Percentiles rank a stretch among this genome's conserved stretches.
phyloP scores from a whole-genome alignment of 2,329 filamentous ascomycete genomes.

The Diaporthe sp. region DNA sequence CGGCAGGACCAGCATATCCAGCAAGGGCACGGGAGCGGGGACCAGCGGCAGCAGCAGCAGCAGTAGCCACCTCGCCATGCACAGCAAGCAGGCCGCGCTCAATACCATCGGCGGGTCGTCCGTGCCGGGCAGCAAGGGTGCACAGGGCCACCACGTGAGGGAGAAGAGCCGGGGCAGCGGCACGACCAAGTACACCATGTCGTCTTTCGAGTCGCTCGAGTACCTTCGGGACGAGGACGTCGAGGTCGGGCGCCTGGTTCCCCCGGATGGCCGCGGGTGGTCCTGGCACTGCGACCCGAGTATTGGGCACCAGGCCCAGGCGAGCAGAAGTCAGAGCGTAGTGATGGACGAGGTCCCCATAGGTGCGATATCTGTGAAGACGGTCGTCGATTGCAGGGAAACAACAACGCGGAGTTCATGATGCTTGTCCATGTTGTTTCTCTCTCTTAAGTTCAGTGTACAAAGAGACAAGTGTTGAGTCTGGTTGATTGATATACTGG shows the following conservation, averaged over 20 bases:
- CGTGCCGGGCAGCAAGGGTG: background rate
- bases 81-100: constrained; percentile 1
- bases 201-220: constrained; percentile 11
- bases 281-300: background rate
- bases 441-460: background rate
- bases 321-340: constrained; percentile 21
- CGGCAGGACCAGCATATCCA: constrained; percentile 1
- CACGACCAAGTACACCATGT: background rate
- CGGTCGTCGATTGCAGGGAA: background rate
- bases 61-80: background rate
- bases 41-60: background rate
- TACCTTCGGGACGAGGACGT: constrained; percentile 2
- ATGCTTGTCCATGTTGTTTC: background rate
- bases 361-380: constrained; percentile 19
- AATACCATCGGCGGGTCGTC: constrained; percentile 24
- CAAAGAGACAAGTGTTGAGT: background rate
- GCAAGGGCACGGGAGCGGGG: background rate
- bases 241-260: constrained; percentile 20
- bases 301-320: constrained; percentile 5
- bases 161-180: background rate
- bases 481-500: constrained; percentile 19
- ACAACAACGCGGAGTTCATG: background rate
- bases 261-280: background rate
- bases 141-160: background rate
- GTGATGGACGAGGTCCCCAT: background rate